Percentiles rank a stretch among this genome's conserved stretches.
Evolutionary conservation across 129 eudicot species (phyloP).

Genomic region (Pittosporum tobira): DNA sequence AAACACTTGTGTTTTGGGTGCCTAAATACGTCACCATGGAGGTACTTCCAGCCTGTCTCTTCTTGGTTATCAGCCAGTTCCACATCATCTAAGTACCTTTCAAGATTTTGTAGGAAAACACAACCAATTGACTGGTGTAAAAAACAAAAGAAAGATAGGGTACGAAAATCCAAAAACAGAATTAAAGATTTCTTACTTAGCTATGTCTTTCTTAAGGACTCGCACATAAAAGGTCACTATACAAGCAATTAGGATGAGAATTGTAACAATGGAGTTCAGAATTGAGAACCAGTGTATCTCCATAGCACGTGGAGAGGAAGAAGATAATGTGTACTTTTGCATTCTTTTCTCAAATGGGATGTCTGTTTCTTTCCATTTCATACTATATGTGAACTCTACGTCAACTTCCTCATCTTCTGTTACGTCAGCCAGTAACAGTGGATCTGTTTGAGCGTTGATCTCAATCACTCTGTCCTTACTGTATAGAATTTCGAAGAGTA

Average conservation of each 20-base stretch:
- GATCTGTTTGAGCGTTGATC: constrained; percentile 10
- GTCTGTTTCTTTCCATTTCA: constrained; percentile 13
- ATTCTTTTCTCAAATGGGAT: constrained; percentile 2
- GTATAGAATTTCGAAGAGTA: constrained; percentile 7
- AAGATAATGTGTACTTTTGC: constrained; percentile 9
- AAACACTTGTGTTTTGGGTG: constrained; percentile 4
- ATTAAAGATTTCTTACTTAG: no score
- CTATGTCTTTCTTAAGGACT: no score
- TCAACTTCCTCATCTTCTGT: constrained; percentile 12
- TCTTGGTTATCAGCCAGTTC: constrained; percentile 23
- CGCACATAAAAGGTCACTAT: constrained; percentile 1
- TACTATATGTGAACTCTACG: constrained; percentile 3
- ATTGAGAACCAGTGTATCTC: constrained; percentile 9
- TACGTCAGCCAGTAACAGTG: constrained; percentile 1
- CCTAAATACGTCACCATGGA: constrained; percentile 19
- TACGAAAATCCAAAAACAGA: background rate
- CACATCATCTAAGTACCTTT: constrained; percentile 19
- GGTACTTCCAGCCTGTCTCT: constrained; percentile 26
- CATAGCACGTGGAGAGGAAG: constrained; percentile 5
- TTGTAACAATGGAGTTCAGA: constrained; percentile 8
- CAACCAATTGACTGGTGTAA: background rate
- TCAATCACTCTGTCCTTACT: constrained; percentile 4
- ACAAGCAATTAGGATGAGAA: constrained; percentile 5
- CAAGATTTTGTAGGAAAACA: no score
- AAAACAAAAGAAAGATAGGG: background rate